Evolutionary conservation across 306 rosid species (phyloP).

Genomic region (Prunus persica): DNA sequence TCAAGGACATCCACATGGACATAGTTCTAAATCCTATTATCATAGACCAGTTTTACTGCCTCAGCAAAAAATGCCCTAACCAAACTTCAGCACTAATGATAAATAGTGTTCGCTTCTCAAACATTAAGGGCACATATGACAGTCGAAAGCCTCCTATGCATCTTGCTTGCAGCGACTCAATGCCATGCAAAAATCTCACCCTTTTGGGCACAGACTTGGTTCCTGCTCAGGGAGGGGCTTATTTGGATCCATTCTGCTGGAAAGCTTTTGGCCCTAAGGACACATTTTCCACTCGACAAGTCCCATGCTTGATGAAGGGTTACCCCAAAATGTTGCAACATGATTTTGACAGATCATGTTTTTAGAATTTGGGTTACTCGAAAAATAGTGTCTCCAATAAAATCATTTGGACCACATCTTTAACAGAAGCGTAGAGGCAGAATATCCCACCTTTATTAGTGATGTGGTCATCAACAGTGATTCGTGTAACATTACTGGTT

Average conservation of each 20-base stretch:
- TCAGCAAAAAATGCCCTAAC: constrained; percentile 41
- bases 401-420: neutral
- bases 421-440: neutral
- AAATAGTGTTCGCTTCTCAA: constrained; percentile 36
- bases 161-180: constrained; percentile 52
- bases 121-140: constrained; percentile 60
- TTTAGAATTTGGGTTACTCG: too few species aligned
- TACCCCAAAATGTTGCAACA: constrained; percentile 17
- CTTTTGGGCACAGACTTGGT: constrained; percentile 36
- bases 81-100: constrained; percentile 53
- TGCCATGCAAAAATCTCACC: constrained; percentile 54
- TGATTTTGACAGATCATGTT: neutral
- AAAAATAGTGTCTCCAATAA: neutral
- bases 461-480: neutral
- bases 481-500: too few species aligned
- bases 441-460: neutral
- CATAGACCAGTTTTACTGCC: constrained; percentile 65
- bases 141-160: constrained; percentile 42
- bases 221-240: constrained; percentile 30
- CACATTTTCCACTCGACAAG: constrained; percentile 36
- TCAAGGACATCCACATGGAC: constrained; percentile 60
- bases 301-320: constrained; percentile 43
- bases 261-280: constrained; percentile 50
- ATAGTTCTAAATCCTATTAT: constrained; percentile 53
- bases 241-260: constrained; percentile 45